phyloP scores from a whole-genome alignment of 1,139 yeast species.

The Sugiyamaella grinbergsii region DNA sequence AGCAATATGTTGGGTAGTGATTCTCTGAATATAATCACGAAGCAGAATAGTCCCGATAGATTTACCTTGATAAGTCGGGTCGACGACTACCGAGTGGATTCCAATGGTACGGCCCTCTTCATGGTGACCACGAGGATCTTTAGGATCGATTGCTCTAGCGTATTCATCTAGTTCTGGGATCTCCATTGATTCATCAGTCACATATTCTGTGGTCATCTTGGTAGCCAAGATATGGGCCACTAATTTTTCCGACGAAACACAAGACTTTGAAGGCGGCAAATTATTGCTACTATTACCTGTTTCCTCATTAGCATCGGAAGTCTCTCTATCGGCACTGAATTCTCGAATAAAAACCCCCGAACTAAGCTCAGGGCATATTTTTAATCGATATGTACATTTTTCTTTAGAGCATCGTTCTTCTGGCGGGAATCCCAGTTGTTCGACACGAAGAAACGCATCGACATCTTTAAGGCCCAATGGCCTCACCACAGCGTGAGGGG shows the following conservation, averaged over 20 bases:
- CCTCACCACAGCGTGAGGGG: conserved; percentile 73
- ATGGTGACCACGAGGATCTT: conserved; percentile 63
- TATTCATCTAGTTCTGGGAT: conserved; percentile 49
- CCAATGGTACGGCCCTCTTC: conserved; percentile 78
- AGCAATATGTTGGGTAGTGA: conserved; percentile 85
- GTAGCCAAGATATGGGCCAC: conserved; percentile 88
- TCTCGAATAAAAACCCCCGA: conserved; percentile 83
- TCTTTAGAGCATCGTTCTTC: conserved; percentile 66
- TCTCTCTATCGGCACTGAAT: conserved; percentile 42
- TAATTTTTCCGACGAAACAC: conserved; percentile 57
- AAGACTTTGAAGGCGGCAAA: conserved; percentile 48
- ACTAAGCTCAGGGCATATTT: conserved; percentile 84
- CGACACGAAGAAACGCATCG: conserved; percentile 62
- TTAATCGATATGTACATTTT: conserved; percentile 67
- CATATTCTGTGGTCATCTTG: conserved; percentile 55
- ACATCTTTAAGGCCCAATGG: conserved; percentile 76
- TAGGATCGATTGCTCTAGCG: conserved; percentile 28
- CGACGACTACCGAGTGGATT: conserved; percentile 77
- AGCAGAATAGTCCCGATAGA: conserved; percentile 79
- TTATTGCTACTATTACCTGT: conserved; percentile 14
- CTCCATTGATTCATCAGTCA: conserved; percentile 70
- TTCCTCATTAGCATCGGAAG: conserved; percentile 18
- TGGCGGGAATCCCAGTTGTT: conserved; percentile 66
- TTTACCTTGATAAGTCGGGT: conserved; percentile 76
- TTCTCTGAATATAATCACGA: conserved; percentile 87